Conservation (phyloP, 2,329 filamentous ascomycete genomes). For the Fusarium verrucosum region DNA sequence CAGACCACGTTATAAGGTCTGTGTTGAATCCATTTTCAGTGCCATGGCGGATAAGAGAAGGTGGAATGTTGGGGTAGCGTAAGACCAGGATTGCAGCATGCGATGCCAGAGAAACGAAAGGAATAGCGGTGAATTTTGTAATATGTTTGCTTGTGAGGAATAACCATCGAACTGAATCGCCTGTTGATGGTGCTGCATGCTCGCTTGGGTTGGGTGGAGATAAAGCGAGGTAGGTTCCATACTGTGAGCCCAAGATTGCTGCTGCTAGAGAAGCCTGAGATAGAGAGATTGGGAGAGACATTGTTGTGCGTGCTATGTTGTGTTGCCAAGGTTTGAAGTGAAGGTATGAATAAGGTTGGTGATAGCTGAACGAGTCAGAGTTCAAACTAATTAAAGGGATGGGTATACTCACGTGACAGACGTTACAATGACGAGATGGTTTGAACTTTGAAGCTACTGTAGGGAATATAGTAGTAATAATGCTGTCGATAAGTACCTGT, state of each 20-base stretch:
- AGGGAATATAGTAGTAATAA: neutral
- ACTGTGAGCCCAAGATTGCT: slow-evolving; percentile 42
- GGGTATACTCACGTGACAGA: neutral
- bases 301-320: too few species aligned
- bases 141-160: slow-evolving; percentile 43
- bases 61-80: slow-evolving; percentile 31
- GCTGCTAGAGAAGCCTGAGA: slow-evolving; percentile 33
- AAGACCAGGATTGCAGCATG: slow-evolving; percentile 38
- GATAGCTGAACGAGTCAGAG: neutral
- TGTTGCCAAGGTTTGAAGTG: too few species aligned
- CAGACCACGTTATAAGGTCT: slow-evolving; percentile 50
- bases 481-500: too few species aligned
- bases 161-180: slow-evolving; percentile 39
- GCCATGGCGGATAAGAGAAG: slow-evolving; percentile 43
- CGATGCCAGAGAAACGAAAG: slow-evolving; percentile 36
- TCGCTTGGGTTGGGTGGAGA: slow-evolving; percentile 46
- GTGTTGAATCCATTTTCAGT: slow-evolving; percentile 46
- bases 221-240: slow-evolving; percentile 46
- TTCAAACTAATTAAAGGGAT: neutral
- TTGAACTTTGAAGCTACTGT: too few species aligned
- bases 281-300: slow-evolving; percentile 14
- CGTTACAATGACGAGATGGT: neutral
- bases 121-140: slow-evolving; percentile 34
- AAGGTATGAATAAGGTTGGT: neutral
- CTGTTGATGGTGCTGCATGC: slow-evolving; percentile 11